Percentiles rank a stretch among this genome's conserved stretches.
Conservation (phyloP, 768 basidiomycete genomes). For the Pluteus cervinus region DNA sequence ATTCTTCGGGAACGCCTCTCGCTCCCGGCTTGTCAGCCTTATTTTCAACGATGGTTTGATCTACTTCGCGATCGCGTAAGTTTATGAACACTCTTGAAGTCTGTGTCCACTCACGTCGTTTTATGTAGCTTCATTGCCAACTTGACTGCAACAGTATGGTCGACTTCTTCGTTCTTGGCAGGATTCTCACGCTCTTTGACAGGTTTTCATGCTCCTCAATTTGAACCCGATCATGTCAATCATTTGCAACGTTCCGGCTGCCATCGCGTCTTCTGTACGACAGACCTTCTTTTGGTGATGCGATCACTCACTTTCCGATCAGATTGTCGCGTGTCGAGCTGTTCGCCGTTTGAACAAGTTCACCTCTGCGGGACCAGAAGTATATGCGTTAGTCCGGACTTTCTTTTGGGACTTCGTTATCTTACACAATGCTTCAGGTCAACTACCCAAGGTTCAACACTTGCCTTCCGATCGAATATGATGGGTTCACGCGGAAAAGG, state of each 20-base stretch:
- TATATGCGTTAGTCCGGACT: constrained; percentile 42
- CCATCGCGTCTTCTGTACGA: constrained; percentile 58
- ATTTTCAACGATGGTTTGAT: constrained; percentile 71
- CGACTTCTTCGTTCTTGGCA: not conserved
- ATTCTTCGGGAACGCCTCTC: constrained; percentile 32
- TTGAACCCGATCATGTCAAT: constrained; percentile 71
- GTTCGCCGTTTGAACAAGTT: constrained; percentile 65
- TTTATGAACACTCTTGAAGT: constrained; percentile 4
- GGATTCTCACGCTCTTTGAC: constrained; percentile 2
- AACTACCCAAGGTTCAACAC: constrained; percentile 46
- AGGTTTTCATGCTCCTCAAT: constrained; percentile 61
- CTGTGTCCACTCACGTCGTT: not conserved
- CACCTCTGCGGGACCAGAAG: constrained; percentile 38
- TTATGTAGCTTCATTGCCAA: constrained; percentile 57
- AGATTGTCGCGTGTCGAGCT: constrained; percentile 58
- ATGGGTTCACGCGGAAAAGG: constrained; percentile 25
- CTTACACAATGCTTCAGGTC: constrained; percentile 12
- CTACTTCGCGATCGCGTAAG: constrained; percentile 68
- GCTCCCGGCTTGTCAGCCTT: constrained; percentile 54
- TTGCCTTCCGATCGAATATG: constrained; percentile 51
- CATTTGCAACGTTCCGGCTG: constrained; percentile 69
- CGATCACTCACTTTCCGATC: constrained; percentile 1
- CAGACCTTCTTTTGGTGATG: not conserved
- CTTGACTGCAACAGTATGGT: constrained; percentile 55
- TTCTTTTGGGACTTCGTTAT: constrained; percentile 4